These are phyloP conservation scores for Penicillium riverlandense DNA, from an alignment of 495 filamentous ascomycete species.

Conservation along the genomic window DNA sequence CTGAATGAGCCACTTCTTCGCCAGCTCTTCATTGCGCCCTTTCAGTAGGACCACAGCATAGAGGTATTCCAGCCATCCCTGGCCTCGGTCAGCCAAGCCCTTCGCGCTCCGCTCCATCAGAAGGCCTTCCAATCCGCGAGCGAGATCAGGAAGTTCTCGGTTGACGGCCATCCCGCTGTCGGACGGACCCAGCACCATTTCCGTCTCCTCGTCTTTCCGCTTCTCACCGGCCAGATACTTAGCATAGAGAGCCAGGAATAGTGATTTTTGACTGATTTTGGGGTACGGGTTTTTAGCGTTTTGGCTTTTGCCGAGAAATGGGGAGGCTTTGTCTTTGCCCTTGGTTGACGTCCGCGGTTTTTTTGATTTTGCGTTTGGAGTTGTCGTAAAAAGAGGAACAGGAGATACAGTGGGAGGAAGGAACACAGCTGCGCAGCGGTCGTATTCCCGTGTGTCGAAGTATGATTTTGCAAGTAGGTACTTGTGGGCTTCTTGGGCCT, in stretches of 20 bases:
- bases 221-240: slow-evolving; percentile 94
- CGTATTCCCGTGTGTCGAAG: slow-evolving; percentile 93
- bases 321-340: slow-evolving; percentile 47
- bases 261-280: slow-evolving; percentile 71
- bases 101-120: slow-evolving; percentile 55
- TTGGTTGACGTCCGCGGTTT: slow-evolving; percentile 37
- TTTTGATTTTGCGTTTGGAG: slow-evolving; percentile 35
- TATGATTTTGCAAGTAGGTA: slow-evolving; percentile 91
- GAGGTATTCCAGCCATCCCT: slow-evolving; percentile 95
- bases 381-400: slow-evolving; percentile 45
- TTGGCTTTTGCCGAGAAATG: slow-evolving; percentile 19
- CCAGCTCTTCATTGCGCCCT: slow-evolving; percentile 78
- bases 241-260: slow-evolving; percentile 92
- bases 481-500: slow-evolving; percentile 70
- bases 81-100: slow-evolving; percentile 55
- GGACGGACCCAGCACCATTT: slow-evolving; percentile 93
- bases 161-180: slow-evolving; percentile 80
- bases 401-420: slow-evolving; percentile 65
- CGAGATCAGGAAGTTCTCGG: slow-evolving; percentile 68
- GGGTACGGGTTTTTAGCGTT: slow-evolving; percentile 36
- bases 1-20: slow-evolving; percentile 71
- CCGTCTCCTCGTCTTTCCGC: slow-evolving; percentile 88
- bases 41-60: slow-evolving; percentile 88
- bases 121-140: slow-evolving; percentile 69
- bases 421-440: slow-evolving; percentile 88